These are phyloP conservation scores for Phycomyces blakesleeanus DNA, from an alignment of 192 early-diverging fungal species.

Conservation along the genomic window DNA sequence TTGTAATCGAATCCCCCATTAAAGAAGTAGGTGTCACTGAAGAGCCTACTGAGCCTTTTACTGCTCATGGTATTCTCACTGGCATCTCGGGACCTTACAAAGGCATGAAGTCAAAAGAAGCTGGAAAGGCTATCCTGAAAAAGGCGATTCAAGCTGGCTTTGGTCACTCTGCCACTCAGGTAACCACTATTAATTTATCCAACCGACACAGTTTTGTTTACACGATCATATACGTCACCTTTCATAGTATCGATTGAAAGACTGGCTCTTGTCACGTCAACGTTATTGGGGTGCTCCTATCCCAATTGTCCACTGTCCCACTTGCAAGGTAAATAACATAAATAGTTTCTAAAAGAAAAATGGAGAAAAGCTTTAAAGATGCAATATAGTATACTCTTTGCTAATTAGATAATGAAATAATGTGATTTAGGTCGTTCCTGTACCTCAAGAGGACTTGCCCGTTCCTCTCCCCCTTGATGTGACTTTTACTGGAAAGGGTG, in stretches of 20 bases:
- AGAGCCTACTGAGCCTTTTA: conserved; percentile 29
- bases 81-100: conserved; percentile 52
- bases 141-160: conserved; percentile 44
- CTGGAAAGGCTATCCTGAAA: conserved; percentile 47
- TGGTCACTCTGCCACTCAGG: conserved; percentile 39
- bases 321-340: conserved; percentile 57
- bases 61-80: conserved; percentile 56
- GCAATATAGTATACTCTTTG: too few relatives aligned
- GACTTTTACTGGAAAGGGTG: conserved; percentile 58
- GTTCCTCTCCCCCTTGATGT: conserved; percentile 63
- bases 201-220: not conserved
- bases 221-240: not conserved
- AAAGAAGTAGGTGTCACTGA: conserved; percentile 8
- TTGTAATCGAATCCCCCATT: conserved; percentile 43
- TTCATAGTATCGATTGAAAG: conserved; percentile 75
- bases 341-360: not conserved
- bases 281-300: conserved; percentile 97
- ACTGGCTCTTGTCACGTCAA: conserved; percentile 95
- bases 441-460: conserved; percentile 77
- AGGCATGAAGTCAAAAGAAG: conserved; percentile 58
- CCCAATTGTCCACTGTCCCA: conserved; percentile 84
- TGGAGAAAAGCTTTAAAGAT: not conserved
- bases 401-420: too few relatives aligned
- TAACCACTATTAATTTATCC: conserved; percentile 8
- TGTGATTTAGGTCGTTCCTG: conserved; percentile 64